These are phyloP conservation scores for Eutrema heterophyllum DNA, from an alignment of 345 rosid genomes.

Conservation along the genomic window DNA sequence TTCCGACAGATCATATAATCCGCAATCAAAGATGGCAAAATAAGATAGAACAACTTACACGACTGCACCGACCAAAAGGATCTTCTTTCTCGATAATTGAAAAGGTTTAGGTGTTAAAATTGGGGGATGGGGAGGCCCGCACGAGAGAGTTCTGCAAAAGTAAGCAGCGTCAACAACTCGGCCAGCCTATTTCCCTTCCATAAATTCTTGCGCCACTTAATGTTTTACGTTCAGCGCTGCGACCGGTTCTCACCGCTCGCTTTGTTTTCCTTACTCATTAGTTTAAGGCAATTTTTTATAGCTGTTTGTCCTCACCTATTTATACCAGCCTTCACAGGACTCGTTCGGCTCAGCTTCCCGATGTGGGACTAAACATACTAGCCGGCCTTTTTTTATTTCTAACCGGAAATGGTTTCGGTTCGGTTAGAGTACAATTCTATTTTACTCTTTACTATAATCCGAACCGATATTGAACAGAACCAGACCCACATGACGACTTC, in stretches of 20 bases:
- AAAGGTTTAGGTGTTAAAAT: too few species aligned
- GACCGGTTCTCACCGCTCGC: constrained; percentile 62
- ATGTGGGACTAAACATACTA: constrained; percentile 25
- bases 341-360: neutral
- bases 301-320: accelerated
- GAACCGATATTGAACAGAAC: neutral
- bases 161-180: constrained; percentile 77
- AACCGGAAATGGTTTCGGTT: neutral
- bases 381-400: neutral
- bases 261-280: constrained; percentile 99
- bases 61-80: neutral
- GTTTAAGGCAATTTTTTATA: constrained; percentile 33
- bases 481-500: neutral
- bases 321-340: neutral
- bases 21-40: neutral
- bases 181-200: constrained; percentile 95
- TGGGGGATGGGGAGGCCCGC: constrained; percentile 78
- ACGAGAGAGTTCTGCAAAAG: constrained; percentile 72
- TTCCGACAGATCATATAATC: constrained; percentile 49
- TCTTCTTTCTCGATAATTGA: neutral
- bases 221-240: constrained; percentile 44
- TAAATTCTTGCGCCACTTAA: constrained; percentile 54
- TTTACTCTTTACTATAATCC: neutral
- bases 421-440: neutral
- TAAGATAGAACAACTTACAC: neutral